A percentile compares a stretch with the other conserved stretches of the same genome.
phyloP scores from a whole-genome alignment of 768 basidiomycete genomes.

The Lanmaoa rubissima region DNA sequence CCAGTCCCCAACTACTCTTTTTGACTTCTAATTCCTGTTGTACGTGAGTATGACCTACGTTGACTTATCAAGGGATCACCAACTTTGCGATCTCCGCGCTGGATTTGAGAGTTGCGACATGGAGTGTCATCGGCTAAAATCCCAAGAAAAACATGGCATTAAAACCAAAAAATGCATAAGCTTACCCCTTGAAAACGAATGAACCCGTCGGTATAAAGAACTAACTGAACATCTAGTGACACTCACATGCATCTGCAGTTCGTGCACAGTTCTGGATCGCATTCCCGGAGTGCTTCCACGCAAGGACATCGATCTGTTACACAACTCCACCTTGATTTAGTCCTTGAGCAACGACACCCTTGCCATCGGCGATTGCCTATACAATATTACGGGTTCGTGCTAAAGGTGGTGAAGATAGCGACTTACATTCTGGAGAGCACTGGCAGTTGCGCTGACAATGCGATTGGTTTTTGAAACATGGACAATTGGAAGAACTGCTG shows the following conservation, averaged over 20 bases:
- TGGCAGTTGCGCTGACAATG: slow-evolving; percentile 58
- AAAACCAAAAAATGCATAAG: background rate
- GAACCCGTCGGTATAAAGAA: background rate
- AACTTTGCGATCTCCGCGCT: slow-evolving; percentile 46
- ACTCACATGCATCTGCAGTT: slow-evolving; percentile 51
- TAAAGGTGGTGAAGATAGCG: background rate
- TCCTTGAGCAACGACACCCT: slow-evolving; percentile 52
- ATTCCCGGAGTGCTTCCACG: slow-evolving; percentile 50
- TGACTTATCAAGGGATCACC: background rate
- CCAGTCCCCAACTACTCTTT: slow-evolving; percentile 49
- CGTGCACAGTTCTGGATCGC: slow-evolving; percentile 64
- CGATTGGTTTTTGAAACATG: slow-evolving; percentile 47
- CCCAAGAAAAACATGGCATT: background rate
- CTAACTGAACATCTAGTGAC: background rate
- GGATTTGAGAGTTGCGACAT: slow-evolving; percentile 53
- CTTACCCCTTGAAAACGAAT: slow-evolving; percentile 25
- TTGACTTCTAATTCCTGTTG: slow-evolving; percentile 42
- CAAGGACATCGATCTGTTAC: slow-evolving; percentile 53
- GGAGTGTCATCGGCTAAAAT: slow-evolving; percentile 28
- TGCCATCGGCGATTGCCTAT: slow-evolving; percentile 53
- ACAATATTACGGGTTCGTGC: background rate
- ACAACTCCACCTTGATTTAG: slow-evolving; percentile 30
- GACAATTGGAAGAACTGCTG: slow-evolving; percentile 38
- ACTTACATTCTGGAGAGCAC: slow-evolving; percentile 51
- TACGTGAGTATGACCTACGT: slow-evolving; percentile 5